Percentiles rank a stretch among this genome's conserved stretches.
phyloP scores from a whole-genome alignment of 2,329 filamentous ascomycete species.

The Metarhizium sp. region DNA sequence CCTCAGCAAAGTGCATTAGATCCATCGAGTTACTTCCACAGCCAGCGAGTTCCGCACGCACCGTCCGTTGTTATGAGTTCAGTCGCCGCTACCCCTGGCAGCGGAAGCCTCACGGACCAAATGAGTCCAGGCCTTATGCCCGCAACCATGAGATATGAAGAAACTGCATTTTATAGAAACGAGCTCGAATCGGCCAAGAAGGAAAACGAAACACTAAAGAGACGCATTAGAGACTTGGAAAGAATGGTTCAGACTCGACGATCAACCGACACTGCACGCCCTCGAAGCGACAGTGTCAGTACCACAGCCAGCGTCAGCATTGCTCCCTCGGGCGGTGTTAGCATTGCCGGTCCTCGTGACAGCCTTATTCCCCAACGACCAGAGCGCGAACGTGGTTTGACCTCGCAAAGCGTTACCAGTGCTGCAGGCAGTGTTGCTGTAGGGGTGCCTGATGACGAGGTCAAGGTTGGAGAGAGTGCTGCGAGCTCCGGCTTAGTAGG shows the following conservation, averaged over 20 bases:
- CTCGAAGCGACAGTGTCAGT: conserved; percentile 43
- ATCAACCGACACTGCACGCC: conserved; percentile 35
- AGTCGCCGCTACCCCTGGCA: conserved; percentile 30
- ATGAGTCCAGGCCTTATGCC: conserved; percentile 46
- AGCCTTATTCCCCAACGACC: conserved; percentile 16
- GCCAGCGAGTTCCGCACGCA: conserved; percentile 31
- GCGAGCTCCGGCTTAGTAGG: conserved; percentile 31
- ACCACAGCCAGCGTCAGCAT: conserved; percentile 41
- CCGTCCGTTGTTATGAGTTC: conserved; percentile 25
- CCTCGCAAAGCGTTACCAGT: conserved; percentile 34
- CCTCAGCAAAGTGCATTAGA: conserved; percentile 33
- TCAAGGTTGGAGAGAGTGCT: conserved; percentile 53
- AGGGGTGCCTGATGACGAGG: conserved; percentile 49
- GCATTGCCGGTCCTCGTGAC: conserved; percentile 37
- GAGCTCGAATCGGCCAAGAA: conserved; percentile 53
- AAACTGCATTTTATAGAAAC: conserved; percentile 48
- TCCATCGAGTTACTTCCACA: conserved; percentile 37
- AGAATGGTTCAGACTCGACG: conserved; percentile 39
- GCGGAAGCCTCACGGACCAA: conserved; percentile 25
- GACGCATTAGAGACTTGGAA: conserved; percentile 53
- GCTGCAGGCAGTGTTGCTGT: conserved; percentile 35
- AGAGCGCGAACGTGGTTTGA: conserved; percentile 34
- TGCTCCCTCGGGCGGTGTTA: conserved; percentile 25
- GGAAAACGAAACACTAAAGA: conserved; percentile 55
- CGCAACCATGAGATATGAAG: conserved; percentile 51